Evolutionary conservation across 257 asterid species (phyloP).

Genomic region (Fraxinus pennsylvanica): DNA sequence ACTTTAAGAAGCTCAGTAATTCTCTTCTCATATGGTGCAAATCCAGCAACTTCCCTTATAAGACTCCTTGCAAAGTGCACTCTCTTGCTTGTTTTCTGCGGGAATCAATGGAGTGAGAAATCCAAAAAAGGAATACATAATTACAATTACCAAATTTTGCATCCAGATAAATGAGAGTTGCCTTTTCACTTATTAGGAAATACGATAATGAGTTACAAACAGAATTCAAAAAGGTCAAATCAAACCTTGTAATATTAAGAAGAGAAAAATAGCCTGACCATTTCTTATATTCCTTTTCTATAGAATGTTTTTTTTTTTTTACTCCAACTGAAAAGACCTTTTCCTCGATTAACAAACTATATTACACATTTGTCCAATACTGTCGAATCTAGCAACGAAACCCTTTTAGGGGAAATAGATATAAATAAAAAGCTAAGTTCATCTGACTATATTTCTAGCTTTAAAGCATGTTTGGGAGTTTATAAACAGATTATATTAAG

Average conservation of each 20-base stretch:
- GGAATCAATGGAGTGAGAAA: background rate
- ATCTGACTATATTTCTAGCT: background rate
- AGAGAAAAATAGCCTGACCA: background rate
- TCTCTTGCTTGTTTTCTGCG: constrained; percentile 56
- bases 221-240: too few relatives aligned
- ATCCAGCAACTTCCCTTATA: constrained; percentile 58
- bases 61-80: constrained; percentile 51
- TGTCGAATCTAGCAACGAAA: background rate
- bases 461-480: too few relatives aligned
- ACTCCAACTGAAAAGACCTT: background rate
- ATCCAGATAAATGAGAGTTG: background rate
- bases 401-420: background rate
- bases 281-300: too few relatives aligned
- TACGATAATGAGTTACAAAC: background rate
- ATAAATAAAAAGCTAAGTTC: background rate
- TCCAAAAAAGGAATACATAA: background rate
- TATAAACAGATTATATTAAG: too few relatives aligned
- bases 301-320: too few relatives aligned
- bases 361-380: background rate
- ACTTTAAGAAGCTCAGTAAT: constrained; percentile 64
- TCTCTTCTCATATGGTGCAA: constrained; percentile 68
- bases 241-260: background rate
- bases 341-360: too few relatives aligned
- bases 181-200: background rate
- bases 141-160: background rate